phyloP scores from a whole-genome alignment of 805 yeast species.

The Lipomyces sp. region DNA sequence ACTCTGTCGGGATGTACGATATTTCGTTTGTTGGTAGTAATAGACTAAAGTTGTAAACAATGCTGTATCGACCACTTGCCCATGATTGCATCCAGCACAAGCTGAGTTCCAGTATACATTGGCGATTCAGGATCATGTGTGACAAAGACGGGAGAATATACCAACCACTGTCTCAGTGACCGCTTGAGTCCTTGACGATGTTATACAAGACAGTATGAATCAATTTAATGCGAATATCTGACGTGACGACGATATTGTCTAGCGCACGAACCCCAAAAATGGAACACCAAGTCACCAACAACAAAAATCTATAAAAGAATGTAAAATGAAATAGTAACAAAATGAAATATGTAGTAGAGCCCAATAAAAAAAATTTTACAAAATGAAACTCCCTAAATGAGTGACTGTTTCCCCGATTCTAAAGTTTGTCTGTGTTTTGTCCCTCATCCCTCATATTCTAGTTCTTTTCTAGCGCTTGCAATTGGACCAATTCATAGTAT shows the following conservation, averaged over 20 bases:
- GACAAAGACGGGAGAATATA: too few species aligned
- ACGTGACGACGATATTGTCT: too few species aligned
- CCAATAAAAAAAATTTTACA: slow-evolving; percentile 8
- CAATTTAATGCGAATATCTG: too few species aligned
- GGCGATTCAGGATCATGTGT: too few species aligned
- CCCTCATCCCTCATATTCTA: background rate
- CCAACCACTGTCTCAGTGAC: too few species aligned
- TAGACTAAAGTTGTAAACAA: too few species aligned
- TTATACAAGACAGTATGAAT: too few species aligned
- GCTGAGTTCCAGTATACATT: too few species aligned
- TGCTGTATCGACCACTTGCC: too few species aligned
- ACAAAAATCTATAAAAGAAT: background rate
- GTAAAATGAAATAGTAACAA: background rate
- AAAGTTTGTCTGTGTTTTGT: background rate
- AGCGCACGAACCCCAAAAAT: background rate
- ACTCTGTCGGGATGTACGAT: background rate
- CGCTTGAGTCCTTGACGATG: too few species aligned
- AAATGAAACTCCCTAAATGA: background rate
- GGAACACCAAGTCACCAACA: background rate
- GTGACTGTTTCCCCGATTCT: background rate
- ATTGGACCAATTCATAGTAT: slow-evolving; percentile 49
- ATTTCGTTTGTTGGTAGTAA: background rate
- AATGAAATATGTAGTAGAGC: background rate
- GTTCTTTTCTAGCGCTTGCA: slow-evolving; percentile 52
- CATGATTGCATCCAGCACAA: too few species aligned